phyloP scores from a whole-genome alignment of 2,329 filamentous ascomycete species.

The Apiospora sp. region DNA sequence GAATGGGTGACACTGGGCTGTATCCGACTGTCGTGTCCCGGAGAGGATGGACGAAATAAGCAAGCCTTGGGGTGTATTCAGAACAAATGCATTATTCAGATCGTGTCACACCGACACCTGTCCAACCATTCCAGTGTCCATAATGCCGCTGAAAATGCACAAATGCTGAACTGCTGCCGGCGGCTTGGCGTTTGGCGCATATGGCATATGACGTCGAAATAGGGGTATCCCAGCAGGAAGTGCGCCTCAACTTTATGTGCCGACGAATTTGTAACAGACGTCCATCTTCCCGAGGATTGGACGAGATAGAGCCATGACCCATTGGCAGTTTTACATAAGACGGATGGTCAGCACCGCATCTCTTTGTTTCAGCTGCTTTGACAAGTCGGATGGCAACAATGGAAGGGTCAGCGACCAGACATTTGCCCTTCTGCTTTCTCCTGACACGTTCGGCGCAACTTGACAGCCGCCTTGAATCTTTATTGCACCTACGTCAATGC shows the following conservation, averaged over 20 bases:
- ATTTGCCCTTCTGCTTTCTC: neutral
- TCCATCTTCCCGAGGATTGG: too few species aligned
- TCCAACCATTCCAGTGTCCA: neutral
- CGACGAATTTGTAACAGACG: neutral
- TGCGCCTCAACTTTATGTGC: neutral
- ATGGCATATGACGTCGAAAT: neutral
- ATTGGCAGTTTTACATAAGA: neutral
- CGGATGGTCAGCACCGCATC: neutral
- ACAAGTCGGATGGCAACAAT: neutral
- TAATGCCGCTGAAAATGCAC: neutral
- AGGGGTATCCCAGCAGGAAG: neutral
- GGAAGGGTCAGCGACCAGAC: neutral
- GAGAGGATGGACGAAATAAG: too few species aligned
- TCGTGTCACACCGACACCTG: neutral
- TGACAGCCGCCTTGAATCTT: neutral
- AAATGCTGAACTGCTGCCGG: neutral
- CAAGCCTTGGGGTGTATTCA: too few species aligned
- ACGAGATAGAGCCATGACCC: rapidly evolving
- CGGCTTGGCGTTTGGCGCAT: neutral
- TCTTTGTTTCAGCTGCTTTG: neutral
- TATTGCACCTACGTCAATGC: neutral
- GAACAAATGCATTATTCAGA: neutral
- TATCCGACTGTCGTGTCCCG: too few species aligned
- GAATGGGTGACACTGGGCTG: too few species aligned
- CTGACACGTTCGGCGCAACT: neutral